phyloP scores from a whole-genome alignment of 2,329 filamentous ascomycete species.

The Curvularia sp. region DNA sequence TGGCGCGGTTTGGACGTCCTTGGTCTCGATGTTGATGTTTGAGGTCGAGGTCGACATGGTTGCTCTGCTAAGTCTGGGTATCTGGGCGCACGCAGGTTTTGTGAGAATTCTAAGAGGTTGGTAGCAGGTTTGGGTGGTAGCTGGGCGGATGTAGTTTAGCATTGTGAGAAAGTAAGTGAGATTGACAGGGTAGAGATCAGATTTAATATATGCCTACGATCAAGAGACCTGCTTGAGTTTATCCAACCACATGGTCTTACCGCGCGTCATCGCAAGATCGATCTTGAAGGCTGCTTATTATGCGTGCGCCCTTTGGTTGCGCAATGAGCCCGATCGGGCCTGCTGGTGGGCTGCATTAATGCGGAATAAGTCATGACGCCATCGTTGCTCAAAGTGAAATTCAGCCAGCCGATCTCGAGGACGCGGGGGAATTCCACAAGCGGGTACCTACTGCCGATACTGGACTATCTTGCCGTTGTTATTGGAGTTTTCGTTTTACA shows the following conservation, averaged over 20 bases:
- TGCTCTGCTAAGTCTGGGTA: constrained; percentile 24
- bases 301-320: background rate
- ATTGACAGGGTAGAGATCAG: background rate
- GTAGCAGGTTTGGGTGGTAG: constrained; percentile 23
- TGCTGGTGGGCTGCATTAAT: constrained; percentile 5
- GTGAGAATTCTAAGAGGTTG: constrained; percentile 24
- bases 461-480: background rate
- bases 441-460: constrained; percentile 2
- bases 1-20: constrained; percentile 59
- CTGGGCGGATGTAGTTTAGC: constrained; percentile 25
- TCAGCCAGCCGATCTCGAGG: constrained; percentile 17
- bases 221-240: constrained; percentile 2
- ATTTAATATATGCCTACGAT: constrained; percentile 9
- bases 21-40: constrained; percentile 60
- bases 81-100: constrained; percentile 24
- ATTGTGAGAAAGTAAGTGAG: constrained; percentile 13
- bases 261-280: constrained; percentile 22
- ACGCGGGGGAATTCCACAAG: constrained; percentile 7
- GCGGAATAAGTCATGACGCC: constrained; percentile 37
- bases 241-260: constrained; percentile 18
- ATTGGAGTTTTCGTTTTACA: background rate
- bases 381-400: constrained; percentile 20
- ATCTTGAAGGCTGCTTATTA: background rate
- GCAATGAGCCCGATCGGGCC: constrained; percentile 8
- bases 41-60: constrained; percentile 42